Conservation (phyloP, 1,284 basidiomycete genomes). For the Coniferiporia sulphurascens region DNA sequence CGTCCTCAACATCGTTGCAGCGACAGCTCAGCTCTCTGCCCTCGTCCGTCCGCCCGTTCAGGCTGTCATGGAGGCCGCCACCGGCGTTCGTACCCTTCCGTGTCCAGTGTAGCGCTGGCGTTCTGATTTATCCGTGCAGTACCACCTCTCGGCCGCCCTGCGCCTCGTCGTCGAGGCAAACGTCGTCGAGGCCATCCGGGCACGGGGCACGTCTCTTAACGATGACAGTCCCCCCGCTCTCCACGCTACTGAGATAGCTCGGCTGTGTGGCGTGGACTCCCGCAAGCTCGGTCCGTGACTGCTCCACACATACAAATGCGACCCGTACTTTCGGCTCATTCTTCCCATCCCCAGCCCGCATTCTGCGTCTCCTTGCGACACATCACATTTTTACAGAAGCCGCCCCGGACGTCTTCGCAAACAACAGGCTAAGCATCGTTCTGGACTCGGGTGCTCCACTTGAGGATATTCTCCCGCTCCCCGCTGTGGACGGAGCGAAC, state of each 20-base stretch:
- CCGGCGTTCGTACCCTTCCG: constrained; percentile 1
- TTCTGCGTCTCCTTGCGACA: constrained; percentile 31
- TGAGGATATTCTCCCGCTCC: constrained; percentile 1
- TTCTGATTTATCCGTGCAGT: neutral
- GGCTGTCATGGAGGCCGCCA: constrained; percentile 11
- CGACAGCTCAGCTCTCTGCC: constrained; percentile 11
- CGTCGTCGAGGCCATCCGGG: constrained; percentile 13
- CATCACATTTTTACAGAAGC: constrained; percentile 33
- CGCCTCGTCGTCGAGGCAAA: constrained; percentile 13
- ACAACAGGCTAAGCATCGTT: constrained; percentile 31
- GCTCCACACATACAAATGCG: neutral
- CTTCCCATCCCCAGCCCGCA: constrained; percentile 23
- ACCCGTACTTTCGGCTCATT: neutral
- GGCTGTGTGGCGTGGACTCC: constrained; percentile 16
- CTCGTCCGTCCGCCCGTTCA: constrained; percentile 16
- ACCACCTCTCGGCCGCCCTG: constrained; percentile 15
- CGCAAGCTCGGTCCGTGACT: constrained; percentile 22
- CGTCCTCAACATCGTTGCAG: constrained; percentile 5
- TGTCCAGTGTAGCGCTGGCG: too few species aligned
- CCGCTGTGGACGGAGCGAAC: neutral
- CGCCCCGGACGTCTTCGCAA: constrained; percentile 30
- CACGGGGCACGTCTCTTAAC: neutral
- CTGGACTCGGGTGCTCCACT: constrained; percentile 27
- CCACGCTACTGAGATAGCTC: constrained; percentile 21
- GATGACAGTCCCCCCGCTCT: neutral